Percentiles rank a stretch among this genome's conserved stretches.
Evolutionary conservation across 1,139 yeast species (phyloP).

Genomic region (Blastobotrys raffinosifermentans): DNA sequence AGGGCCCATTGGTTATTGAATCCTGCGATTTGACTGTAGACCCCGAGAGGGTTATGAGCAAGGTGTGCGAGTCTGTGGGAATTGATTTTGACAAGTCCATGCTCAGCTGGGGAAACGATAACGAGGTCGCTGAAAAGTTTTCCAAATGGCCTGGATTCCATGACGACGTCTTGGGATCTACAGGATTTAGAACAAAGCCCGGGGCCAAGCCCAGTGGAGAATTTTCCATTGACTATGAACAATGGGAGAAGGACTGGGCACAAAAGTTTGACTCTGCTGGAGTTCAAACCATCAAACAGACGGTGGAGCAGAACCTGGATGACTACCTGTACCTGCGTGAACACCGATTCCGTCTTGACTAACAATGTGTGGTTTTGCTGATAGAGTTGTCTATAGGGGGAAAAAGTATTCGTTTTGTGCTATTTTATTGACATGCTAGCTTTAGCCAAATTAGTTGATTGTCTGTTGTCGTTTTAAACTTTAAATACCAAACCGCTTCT

Average conservation of each 20-base stretch:
- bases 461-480: too few relatives aligned
- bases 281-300: conserved; percentile 16
- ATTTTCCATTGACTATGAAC: conserved; percentile 19
- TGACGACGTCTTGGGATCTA: conserved; percentile 25
- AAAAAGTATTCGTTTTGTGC: conserved; percentile 2
- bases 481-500: conserved; percentile 16
- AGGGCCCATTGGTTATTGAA: conserved; percentile 24
- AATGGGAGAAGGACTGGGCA: conserved; percentile 23
- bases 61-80: conserved; percentile 21
- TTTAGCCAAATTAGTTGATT: too few relatives aligned
- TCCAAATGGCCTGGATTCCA: conserved; percentile 30
- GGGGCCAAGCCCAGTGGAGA: conserved; percentile 5
- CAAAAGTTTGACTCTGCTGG: conserved; percentile 19
- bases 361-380: background rate
- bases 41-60: conserved; percentile 22
- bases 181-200: conserved; percentile 20
- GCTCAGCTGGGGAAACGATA: conserved; percentile 26
- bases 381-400: background rate
- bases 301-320: conserved; percentile 22
- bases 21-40: conserved; percentile 22
- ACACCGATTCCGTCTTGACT: conserved; percentile 2
- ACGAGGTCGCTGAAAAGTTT: conserved; percentile 20
- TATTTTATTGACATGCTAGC: too few relatives aligned
- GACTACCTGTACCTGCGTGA: conserved; percentile 23
- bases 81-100: conserved; percentile 21